Percentiles rank a stretch among this genome's conserved stretches.
These are phyloP conservation scores for Escovopsis sp. DNA, from an alignment of 2,329 filamentous ascomycete species.

Conservation along the genomic window DNA sequence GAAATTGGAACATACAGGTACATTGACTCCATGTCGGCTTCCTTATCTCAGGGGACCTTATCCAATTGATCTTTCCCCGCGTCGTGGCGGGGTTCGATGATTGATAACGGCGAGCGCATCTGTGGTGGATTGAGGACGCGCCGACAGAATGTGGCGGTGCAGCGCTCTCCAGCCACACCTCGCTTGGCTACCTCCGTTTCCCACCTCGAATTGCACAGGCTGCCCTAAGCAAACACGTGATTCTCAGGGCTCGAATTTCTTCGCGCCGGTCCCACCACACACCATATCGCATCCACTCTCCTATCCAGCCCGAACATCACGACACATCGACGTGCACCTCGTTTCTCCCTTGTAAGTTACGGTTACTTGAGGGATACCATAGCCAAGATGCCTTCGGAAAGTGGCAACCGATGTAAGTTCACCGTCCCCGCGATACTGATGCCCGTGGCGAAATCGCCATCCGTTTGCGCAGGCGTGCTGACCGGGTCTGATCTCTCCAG, in stretches of 20 bases:
- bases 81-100: too few relatives aligned
- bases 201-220: not conserved
- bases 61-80: too few relatives aligned
- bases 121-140: not conserved
- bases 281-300: slow-evolving; percentile 23
- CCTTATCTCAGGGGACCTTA: too few relatives aligned
- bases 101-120: too few relatives aligned
- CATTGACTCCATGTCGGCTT: too few relatives aligned
- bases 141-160: slow-evolving; percentile 3
- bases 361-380: slow-evolving; percentile 32
- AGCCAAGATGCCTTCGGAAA: slow-evolving; percentile 76
- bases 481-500: slow-evolving; percentile 29
- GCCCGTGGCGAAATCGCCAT: not conserved
- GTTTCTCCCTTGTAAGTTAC: slow-evolving; percentile 26
- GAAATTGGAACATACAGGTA: too few relatives aligned
- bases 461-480: slow-evolving; percentile 15
- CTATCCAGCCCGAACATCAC: slow-evolving; percentile 19
- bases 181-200: not conserved
- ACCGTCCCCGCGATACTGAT: not conserved
- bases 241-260: slow-evolving; percentile 20
- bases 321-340: slow-evolving; percentile 29
- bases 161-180: slow-evolving; percentile 1
- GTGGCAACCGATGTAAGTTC: slow-evolving; percentile 75
- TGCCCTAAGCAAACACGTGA: slow-evolving; percentile 24
- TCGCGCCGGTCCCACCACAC: slow-evolving; percentile 18